Conservation (phyloP, 495 filamentous ascomycete genomes). For the Parachaetomium inaequale region DNA sequence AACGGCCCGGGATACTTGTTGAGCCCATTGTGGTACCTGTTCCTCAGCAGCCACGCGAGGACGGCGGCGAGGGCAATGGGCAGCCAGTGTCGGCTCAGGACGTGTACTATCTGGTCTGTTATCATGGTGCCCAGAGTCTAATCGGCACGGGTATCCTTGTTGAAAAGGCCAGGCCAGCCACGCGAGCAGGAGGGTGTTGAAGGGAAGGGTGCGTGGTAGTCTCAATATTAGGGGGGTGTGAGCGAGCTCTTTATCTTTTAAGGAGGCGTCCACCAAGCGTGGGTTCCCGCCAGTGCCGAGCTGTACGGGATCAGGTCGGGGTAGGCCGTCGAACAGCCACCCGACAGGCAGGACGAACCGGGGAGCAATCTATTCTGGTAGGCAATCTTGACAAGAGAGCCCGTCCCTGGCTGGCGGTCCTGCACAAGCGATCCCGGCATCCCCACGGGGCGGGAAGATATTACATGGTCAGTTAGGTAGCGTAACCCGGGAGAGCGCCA, state of each 20-base stretch:
- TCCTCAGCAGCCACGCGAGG: conserved; percentile 48
- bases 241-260: conserved; percentile 12
- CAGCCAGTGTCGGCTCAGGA: conserved; percentile 49
- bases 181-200: conserved; percentile 6
- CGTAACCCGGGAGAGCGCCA: not conserved
- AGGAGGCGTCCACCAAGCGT: not conserved
- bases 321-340: conserved; percentile 12
- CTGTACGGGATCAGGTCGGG: conserved; percentile 11
- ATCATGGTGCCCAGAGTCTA: conserved; percentile 19
- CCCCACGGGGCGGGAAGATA: conserved; percentile 6
- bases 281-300: conserved; percentile 19
- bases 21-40: conserved; percentile 57
- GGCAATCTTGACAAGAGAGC: not conserved
- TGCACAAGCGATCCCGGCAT: conserved; percentile 16
- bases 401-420: conserved; percentile 18
- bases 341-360: conserved; percentile 9
- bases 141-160: conserved; percentile 8
- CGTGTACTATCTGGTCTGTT: conserved; percentile 26
- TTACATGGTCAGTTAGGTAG: not conserved
- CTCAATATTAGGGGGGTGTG: conserved; percentile 3
- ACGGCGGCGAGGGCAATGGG: conserved; percentile 32
- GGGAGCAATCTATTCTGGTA: conserved; percentile 16
- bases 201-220: not conserved
- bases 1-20: conserved; percentile 65
- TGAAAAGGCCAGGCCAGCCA: conserved; percentile 13